phyloP scores from a whole-genome alignment of 2,329 filamentous ascomycete species.

The Salinomyces thailandicus region DNA sequence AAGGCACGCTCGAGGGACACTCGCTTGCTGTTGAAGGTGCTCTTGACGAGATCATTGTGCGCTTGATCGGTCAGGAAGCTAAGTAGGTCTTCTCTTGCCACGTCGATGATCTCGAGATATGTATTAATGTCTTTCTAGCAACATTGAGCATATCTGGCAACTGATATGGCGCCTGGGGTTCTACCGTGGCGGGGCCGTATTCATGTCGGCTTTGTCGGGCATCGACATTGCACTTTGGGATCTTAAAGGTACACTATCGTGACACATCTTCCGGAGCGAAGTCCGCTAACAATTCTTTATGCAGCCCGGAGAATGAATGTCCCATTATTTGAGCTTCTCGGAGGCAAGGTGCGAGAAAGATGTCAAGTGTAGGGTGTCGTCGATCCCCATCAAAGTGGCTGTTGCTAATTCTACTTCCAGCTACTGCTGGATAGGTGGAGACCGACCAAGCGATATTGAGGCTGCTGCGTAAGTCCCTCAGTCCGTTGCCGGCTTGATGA shows the following conservation, averaged over 20 bases:
- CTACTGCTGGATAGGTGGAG: conserved; percentile 66
- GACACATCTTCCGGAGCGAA: no score
- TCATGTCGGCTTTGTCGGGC: conserved; percentile 68
- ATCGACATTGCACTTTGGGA: conserved; percentile 75
- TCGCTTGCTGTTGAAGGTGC: conserved; percentile 64
- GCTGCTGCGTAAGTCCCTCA: conserved; percentile 19
- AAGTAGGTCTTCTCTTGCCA: conserved; percentile 29
- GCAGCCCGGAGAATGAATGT: conserved; percentile 49
- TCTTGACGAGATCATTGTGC: conserved; percentile 53
- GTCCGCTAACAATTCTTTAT: background rate
- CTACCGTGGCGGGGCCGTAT: conserved; percentile 66
- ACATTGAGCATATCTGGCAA: conserved; percentile 77
- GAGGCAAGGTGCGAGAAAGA: conserved; percentile 60
- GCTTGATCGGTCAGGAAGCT: conserved; percentile 57
- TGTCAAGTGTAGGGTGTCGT: conserved; percentile 55
- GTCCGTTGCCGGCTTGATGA: background rate
- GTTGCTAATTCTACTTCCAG: background rate
- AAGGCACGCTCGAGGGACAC: conserved; percentile 64
- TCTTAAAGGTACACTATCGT: no score
- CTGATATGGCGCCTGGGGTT: conserved; percentile 57
- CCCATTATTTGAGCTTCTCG: conserved; percentile 62
- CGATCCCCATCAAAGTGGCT: no score
- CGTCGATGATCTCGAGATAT: no score
- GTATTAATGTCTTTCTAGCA: no score
- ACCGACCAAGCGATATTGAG: conserved; percentile 57